These are phyloP conservation scores for Syncephalastrum racemosum DNA, from an alignment of 371 early-diverging fungal species.

Conservation along the genomic window DNA sequence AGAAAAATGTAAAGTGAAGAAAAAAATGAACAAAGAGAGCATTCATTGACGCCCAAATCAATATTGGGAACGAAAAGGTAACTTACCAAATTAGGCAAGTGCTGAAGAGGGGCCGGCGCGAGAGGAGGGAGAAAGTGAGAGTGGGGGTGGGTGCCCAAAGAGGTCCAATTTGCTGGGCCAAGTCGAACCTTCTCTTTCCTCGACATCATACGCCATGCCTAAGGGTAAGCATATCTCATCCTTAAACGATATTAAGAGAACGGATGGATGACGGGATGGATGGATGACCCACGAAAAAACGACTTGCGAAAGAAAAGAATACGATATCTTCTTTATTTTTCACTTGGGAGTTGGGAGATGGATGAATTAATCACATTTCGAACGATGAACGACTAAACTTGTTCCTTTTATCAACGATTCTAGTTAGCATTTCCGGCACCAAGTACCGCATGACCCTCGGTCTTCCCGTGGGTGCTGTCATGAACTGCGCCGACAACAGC, in stretches of 20 bases:
- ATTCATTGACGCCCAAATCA: too few relatives aligned
- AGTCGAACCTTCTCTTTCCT: background rate
- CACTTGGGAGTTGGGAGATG: background rate
- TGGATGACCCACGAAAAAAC: background rate
- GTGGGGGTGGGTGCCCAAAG: too few relatives aligned
- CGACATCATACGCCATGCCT: conserved; percentile 11
- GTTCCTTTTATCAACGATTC: background rate
- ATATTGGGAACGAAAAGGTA: too few relatives aligned
- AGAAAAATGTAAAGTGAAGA: too few relatives aligned
- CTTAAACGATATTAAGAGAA: conserved; percentile 3
- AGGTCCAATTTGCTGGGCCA: too few relatives aligned
- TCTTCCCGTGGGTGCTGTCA: conserved; percentile 99
- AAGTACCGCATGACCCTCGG: conserved; percentile 99
- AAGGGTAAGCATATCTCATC: conserved; percentile 9
- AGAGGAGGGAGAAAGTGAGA: too few relatives aligned
- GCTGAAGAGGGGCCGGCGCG: too few relatives aligned
- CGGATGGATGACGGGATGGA: conserved; percentile 11
- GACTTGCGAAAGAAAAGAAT: conserved; percentile 1
- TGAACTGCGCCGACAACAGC: conserved; percentile 99
- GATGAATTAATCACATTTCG: too few relatives aligned
- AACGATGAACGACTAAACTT: too few relatives aligned
- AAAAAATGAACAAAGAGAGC: too few relatives aligned
- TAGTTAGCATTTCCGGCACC: conserved; percentile 82
- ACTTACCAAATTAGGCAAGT: too few relatives aligned
- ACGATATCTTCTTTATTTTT: background rate